Conservation (phyloP, 768 basidiomycete species). For the Rhizopogon vinicolor region DNA sequence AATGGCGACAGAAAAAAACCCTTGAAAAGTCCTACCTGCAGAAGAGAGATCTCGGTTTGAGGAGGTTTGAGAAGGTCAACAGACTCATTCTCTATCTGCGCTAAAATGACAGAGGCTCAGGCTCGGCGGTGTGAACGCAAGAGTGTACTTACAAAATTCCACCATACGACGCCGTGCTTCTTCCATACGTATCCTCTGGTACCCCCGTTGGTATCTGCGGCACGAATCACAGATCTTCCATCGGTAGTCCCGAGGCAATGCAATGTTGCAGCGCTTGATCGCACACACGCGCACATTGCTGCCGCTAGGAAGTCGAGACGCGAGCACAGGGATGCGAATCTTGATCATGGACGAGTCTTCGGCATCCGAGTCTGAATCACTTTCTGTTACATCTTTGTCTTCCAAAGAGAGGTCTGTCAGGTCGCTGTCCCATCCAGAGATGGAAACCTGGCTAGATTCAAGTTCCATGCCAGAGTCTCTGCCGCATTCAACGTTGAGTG, state of each 20-base stretch:
- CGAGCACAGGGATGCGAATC: conserved; percentile 22
- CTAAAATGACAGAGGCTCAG: conserved; percentile 5
- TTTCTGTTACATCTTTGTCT: conserved; percentile 6
- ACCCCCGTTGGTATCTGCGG: conserved; percentile 30
- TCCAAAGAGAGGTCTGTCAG: conserved; percentile 16
- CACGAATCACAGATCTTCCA: conserved; percentile 44
- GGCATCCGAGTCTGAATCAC: background rate
- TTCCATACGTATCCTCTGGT: conserved; percentile 29
- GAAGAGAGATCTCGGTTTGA: background rate
- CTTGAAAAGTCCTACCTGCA: background rate
- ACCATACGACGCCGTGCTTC: conserved; percentile 2
- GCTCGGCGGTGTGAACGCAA: background rate
- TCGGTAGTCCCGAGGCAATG: conserved; percentile 26
- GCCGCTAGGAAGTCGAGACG: conserved; percentile 8
- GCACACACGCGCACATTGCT: conserved; percentile 23
- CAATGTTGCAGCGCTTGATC: conserved; percentile 28
- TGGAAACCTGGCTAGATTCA: background rate
- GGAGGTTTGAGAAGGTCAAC: background rate
- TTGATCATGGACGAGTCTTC: background rate
- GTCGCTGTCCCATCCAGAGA: conserved; percentile 21
- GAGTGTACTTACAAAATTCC: conserved; percentile 6
- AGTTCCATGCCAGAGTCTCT: background rate
- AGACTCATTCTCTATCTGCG: conserved; percentile 11
- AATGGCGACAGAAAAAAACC: conserved; percentile 12
- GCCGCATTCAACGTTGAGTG: background rate